Base-by-base conservation (phyloP, 805 yeast genomes). In the Wickerhamiella cacticola region DNA sequence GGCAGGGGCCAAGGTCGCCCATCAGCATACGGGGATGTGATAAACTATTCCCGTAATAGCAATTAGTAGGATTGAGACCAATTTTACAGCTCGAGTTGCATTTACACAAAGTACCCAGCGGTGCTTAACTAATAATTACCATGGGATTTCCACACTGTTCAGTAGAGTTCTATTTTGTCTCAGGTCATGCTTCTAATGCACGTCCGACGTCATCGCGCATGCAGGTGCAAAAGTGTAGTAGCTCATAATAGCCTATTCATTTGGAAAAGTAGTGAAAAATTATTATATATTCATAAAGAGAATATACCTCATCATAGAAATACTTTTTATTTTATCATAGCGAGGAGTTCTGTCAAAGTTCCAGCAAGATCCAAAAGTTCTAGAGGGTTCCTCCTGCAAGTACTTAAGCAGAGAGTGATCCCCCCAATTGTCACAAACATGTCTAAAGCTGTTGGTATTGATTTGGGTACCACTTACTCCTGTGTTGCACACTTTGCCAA, bases 401-500 rank as follows among this genome's bases (percentile, higher is more conserved):
- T 35, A 44, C 39, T 34, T 44, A 44, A 35, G 35, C 25, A 31
- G 36, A 31, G 25, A 15, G 35, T n/a, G 26, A 44, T 23, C 41
- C 41, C 41, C 47, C 46, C 34, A 10, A 8, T 13, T 12, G 41
- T n/a, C 24, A 22, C 41, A 28, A 26, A 26, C 33, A 48, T 48
- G 50, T 48, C 50, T 31, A 48, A 48, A 43, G 50, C 50, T 21
- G 50, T 48, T 19, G 50, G 50, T 28, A 48, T 48, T 48, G 50
- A 48, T 39, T 48, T 48, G 74, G 94, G 94, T 79, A 84, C 94
- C 63, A 86, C 95, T 51, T 86, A 86, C 74, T 86, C 95, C 46
- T 87, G 96, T 79, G 96, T 87, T 54, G 96, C 95, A 60, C 94
- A 86, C 64, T 86, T 86, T 74, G 74, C 86, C 61, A 83, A 83